Conservation (phyloP, 345 rosid genomes). For the Eucalyptus regnans region DNA sequence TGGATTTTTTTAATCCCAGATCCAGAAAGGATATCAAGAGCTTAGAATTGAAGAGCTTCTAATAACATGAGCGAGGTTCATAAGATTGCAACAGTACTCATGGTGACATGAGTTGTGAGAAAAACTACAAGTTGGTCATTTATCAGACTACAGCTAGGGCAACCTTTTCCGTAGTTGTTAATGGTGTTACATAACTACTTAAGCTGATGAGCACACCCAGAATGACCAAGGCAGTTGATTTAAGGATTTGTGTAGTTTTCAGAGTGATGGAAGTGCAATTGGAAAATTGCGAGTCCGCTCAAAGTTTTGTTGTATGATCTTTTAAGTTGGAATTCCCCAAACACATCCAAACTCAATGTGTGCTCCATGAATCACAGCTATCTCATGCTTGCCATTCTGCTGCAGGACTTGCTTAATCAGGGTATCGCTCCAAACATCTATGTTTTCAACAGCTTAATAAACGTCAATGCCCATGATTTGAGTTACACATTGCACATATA, state of each 20-base stretch:
- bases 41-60: neutral
- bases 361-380: neutral
- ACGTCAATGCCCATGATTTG: conserved; percentile 81
- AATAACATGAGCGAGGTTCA: neutral
- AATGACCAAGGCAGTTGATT: neutral
- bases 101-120: neutral
- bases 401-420: conserved; percentile 62
- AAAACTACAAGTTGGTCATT: neutral
- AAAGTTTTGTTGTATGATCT: neutral
- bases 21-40: neutral
- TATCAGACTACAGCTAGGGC: neutral
- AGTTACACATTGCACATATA: conserved; percentile 47
- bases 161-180: neutral
- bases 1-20: neutral
- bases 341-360: neutral
- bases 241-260: neutral
- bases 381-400: conserved; percentile 1
- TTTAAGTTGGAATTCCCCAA: neutral
- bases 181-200: neutral
- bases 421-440: conserved; percentile 53
- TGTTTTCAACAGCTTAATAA: conserved; percentile 90
- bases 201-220: neutral
- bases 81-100: neutral
- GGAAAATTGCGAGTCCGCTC: neutral
- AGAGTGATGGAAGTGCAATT: neutral